These are phyloP conservation scores for Neurospora sp. DNA, from an alignment of 2,329 filamentous ascomycete species.

Conservation along the genomic window DNA sequence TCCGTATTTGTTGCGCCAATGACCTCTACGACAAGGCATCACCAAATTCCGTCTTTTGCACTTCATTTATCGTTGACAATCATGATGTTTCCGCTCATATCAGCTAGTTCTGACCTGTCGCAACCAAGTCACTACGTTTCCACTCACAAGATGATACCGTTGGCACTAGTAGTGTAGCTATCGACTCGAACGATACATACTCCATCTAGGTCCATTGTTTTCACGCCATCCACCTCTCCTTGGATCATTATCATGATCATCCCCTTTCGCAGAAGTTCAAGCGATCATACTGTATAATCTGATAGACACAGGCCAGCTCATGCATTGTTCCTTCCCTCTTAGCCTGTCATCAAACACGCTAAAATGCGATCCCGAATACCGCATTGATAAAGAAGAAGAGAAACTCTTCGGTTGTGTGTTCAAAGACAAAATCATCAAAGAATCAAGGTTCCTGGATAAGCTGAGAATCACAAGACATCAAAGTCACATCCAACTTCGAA, in stretches of 20 bases:
- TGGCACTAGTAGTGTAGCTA: not conserved
- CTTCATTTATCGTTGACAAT: not conserved
- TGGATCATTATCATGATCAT: not conserved
- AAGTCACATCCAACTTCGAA: not conserved
- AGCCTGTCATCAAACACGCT: not conserved
- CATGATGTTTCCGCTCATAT: not conserved
- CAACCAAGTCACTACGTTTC: not conserved
- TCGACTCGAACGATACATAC: not conserved
- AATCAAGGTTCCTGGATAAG: not conserved
- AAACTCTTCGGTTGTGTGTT: not conserved
- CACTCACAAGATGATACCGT: not conserved
- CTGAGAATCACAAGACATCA: not conserved
- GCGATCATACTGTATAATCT: not conserved
- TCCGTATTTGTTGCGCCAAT: not conserved
- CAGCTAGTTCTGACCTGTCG: not conserved
- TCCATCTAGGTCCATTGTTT: not conserved
- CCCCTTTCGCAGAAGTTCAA: not conserved
- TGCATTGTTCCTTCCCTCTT: not conserved
- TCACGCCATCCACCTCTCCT: not conserved
- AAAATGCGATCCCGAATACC: not conserved
- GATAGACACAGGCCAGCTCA: not conserved
- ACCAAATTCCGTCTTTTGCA: not conserved
- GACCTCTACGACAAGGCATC: not conserved
- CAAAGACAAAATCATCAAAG: not conserved
- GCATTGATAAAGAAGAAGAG: not conserved